Base-by-base conservation (phyloP, 345 rosid species). In the Acer saccharum region DNA sequence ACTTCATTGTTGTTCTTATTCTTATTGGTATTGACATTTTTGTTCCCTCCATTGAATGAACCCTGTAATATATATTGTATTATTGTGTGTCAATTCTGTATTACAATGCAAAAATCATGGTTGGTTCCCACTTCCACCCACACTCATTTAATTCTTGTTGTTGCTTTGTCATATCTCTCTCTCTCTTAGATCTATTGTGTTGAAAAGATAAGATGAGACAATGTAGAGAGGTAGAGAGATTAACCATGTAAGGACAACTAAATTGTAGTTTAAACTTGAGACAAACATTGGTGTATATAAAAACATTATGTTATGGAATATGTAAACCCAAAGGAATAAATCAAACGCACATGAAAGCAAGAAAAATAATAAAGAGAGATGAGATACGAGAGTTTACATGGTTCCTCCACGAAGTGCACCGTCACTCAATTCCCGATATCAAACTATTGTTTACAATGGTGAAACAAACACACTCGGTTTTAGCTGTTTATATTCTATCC, bases 41-140 rank as follows among this genome's bases (percentile, higher is more conserved):
- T 65, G 46, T 65, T 46, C n/a, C 62, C 68, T 60, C 32, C 55
- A 8, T 21, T 16, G 35, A 61, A 60, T 58, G 32, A 73, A 73
- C 76, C 67, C 35, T 29, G 32, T 29, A 29, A 29, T 35, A 4
- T 35, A 35, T 73, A 21, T 32, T 20, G 54, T 10, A 3, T 3
- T 73, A 21, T 32, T 20, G 54, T 10, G 7, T 3, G 46, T 11
- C 11, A 72, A 58, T n/a, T 6, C 32, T 1, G 20, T 43, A 61
- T 13, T 13, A 61, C 50, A 73, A 39, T 14, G 23, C 76, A 21
- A 43, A 20, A 39, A 14, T 21, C 27, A 10, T 61, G 13, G 13
- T 12, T 25, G 27, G 23, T 2, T 25, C 10, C 27, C 27, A 32
- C 65, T 2, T 25, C 10, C 27, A 13, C 65, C 65, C 27, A 20